Evolutionary conservation across 352 stramenopile species (phyloP), one percentile per base, ranked within the genome.

Genomic region (Globisporangium acanthophoron): DNA sequence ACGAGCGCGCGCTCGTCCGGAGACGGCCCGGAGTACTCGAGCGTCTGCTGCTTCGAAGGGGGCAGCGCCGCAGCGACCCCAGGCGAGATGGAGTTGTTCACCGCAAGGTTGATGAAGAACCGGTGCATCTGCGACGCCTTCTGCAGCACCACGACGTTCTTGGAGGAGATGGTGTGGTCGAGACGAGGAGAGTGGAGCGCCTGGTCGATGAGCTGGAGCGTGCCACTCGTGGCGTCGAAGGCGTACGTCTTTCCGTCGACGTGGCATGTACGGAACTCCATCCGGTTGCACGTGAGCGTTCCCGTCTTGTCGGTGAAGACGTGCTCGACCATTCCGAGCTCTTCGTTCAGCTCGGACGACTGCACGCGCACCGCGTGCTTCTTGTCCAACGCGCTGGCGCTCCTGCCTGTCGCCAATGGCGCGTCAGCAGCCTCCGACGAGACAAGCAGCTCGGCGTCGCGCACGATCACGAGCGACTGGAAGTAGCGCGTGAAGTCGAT

Each of bases 221-320:
- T 56, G 0, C 66, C 69, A 43, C 67, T 54, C 13, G 62, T 39
- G 5, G 68, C 58, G 29, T 78, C 62, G 31, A 76, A 84, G 29
- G 70, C 59, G 47, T 72, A 84, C 5, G 76, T 80, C n/a, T 71
- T 69, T 8, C 88, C 90, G 52, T 95, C 87, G 0, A 98, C 78
- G 54, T 91, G 93, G 56, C 89, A 98, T 15, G 83, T 83, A 27
- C 94, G 94, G 62, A 99, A 98, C 27, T 91, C 72, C 92, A 98
- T 98, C 5, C 85, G 78, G 63, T 98, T 98, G 55, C 87, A 87
- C 11, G 92, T 98, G 15, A 98, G 67, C 15, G 92, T 98, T 16
- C 92, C 92, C 2, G 92, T 98, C 61, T 97, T 98, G 62, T 98
- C 92, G 0, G 69, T 97, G 72, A 99, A 99, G 31, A 99, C 89